These are phyloP conservation scores for Dothistroma septosporum DNA, from an alignment of 2,329 filamentous ascomycete species.

Conservation along the genomic window DNA sequence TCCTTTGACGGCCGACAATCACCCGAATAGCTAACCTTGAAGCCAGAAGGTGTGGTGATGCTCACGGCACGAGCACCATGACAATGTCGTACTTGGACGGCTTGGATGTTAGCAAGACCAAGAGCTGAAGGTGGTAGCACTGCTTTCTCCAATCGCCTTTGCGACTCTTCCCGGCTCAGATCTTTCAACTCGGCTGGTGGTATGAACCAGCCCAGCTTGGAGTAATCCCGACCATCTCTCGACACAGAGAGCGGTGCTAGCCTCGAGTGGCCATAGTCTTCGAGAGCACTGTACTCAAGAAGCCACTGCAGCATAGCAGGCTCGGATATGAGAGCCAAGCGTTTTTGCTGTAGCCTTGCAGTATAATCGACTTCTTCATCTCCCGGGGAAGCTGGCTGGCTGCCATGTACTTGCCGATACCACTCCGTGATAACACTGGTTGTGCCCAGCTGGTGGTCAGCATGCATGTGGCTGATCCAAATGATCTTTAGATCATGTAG, in stretches of 20 bases:
- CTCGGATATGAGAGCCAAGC: slow-evolving; percentile 65
- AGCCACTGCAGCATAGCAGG: slow-evolving; percentile 70
- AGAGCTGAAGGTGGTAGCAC: slow-evolving; percentile 41
- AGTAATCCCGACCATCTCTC: slow-evolving; percentile 27
- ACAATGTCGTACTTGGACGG: slow-evolving; percentile 72
- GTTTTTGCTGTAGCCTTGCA: slow-evolving; percentile 12
- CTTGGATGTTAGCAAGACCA: slow-evolving; percentile 63
- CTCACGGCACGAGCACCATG: slow-evolving; percentile 69
- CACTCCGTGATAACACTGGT: slow-evolving; percentile 78
- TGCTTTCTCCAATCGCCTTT: slow-evolving; percentile 25
- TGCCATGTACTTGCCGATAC: slow-evolving; percentile 56
- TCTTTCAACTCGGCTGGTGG: slow-evolving; percentile 25
- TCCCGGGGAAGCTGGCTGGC: slow-evolving; percentile 28
- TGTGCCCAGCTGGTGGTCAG: slow-evolving; percentile 89
- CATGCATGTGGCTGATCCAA: slow-evolving; percentile 93
- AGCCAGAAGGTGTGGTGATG: slow-evolving; percentile 70
- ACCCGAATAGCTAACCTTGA: slow-evolving; percentile 89
- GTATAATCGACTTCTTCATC: slow-evolving; percentile 27
- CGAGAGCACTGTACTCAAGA: slow-evolving; percentile 71
- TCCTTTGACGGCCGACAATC: slow-evolving; percentile 75
- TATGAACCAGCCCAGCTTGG: slow-evolving; percentile 34
- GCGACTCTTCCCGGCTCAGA: slow-evolving; percentile 18
- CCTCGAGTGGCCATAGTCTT: slow-evolving; percentile 68
- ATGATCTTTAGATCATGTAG: slow-evolving; percentile 75
- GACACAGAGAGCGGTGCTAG: slow-evolving; percentile 50